Evolutionary conservation across 106 monocot species (phyloP).

Genomic region (Allium fistulosum): DNA sequence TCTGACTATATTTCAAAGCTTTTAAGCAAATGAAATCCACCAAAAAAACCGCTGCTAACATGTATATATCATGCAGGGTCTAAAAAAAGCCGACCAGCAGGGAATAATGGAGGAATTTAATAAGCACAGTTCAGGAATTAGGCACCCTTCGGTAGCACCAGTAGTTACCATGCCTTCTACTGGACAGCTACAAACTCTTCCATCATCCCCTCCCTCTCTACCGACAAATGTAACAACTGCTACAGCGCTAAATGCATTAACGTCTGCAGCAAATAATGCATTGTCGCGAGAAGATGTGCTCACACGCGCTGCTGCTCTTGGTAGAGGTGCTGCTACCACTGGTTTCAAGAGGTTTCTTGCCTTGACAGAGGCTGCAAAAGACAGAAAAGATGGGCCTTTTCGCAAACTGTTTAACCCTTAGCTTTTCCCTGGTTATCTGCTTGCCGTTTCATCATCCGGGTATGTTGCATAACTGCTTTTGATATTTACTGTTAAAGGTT

Average conservation of each 20-base stretch:
- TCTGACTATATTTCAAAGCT: background rate
- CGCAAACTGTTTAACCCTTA: slow-evolving; percentile 81
- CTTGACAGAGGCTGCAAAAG: slow-evolving; percentile 96
- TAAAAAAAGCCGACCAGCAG: slow-evolving; percentile 93
- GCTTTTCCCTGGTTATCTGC: background rate
- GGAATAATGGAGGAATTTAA: slow-evolving; percentile 84
- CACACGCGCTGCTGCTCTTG: slow-evolving; percentile 97
- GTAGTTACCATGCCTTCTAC: slow-evolving; percentile 9
- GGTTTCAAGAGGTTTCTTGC: slow-evolving; percentile 99
- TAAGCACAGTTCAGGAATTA: slow-evolving; percentile 38
- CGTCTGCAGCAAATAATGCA: slow-evolving; percentile 17
- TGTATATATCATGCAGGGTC: slow-evolving; percentile 32
- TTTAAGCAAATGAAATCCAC: background rate
- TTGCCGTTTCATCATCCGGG: too few relatives aligned
- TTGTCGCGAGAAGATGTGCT: slow-evolving; percentile 87
- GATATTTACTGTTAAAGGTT: too few relatives aligned
- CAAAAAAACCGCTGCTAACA: background rate
- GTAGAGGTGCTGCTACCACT: slow-evolving; percentile 94
- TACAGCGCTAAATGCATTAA: slow-evolving; percentile 1
- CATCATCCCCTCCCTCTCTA: slow-evolving; percentile 14
- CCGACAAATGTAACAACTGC: slow-evolving; percentile 10
- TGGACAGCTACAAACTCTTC: background rate
- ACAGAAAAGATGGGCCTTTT: slow-evolving; percentile 89
- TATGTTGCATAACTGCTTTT: too few relatives aligned
- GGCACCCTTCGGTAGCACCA: slow-evolving; percentile 12